These are phyloP conservation scores for Periconia macrospinosa DNA, from an alignment of 2,329 filamentous ascomycete species.

Conservation along the genomic window DNA sequence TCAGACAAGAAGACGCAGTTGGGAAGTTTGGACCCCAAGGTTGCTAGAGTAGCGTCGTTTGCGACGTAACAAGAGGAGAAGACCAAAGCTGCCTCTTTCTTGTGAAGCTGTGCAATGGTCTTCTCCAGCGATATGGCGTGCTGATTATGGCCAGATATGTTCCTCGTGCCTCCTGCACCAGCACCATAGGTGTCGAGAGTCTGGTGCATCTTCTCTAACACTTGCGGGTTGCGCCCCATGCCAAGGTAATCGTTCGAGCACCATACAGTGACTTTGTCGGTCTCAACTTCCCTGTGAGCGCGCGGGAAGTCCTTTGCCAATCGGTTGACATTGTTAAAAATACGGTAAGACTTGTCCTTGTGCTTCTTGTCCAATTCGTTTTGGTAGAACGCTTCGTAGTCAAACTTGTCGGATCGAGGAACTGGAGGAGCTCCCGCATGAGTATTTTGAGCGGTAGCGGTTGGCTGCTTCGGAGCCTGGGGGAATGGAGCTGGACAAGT, in stretches of 20 bases:
- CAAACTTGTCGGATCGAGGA: constrained; percentile 65
- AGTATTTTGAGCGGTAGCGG: constrained; percentile 18
- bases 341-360: constrained; percentile 99
- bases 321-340: constrained; percentile 99
- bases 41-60: constrained; percentile 95
- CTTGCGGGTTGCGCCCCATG: constrained; percentile 89
- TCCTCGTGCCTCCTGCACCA: constrained; percentile 91
- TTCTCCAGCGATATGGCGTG: constrained; percentile 85
- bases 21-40: constrained; percentile 93
- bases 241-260: constrained; percentile 99
- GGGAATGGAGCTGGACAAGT: constrained; percentile 34
- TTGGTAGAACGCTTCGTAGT: constrained; percentile 89
- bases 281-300: constrained; percentile 81
- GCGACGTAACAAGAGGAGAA: constrained; percentile 98
- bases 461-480: constrained; percentile 25
- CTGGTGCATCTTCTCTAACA: constrained; percentile 89
- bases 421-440: constrained; percentile 49
- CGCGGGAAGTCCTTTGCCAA: constrained; percentile 94
- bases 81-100: constrained; percentile 88
- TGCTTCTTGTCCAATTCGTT: constrained; percentile 95
- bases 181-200: constrained; percentile 94
- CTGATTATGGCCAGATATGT: constrained; percentile 97
- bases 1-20: constrained; percentile 98
- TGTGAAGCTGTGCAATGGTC: constrained; percentile 82
- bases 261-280: constrained; percentile 94